Evolutionary conservation across 768 basidiomycete genomes (phyloP), one percentile per base, ranked within the genome.

Genomic region (Floccularia luteovirens): DNA sequence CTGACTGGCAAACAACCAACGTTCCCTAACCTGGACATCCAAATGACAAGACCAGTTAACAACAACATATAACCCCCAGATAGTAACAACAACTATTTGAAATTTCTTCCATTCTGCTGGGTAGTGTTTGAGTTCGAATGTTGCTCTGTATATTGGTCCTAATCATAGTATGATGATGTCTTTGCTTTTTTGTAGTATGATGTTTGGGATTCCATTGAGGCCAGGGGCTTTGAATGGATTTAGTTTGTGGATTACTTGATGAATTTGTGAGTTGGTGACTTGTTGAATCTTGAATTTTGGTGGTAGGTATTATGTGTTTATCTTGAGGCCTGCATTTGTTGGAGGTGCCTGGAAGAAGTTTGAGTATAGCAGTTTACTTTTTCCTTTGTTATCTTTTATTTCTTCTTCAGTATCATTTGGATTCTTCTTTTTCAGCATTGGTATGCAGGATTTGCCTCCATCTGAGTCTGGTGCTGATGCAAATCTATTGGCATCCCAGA

Each of bases 151-250:
- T 3, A 58, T 48, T 13, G 24, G 5, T 1, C 37, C 6, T 1
- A 60, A 44, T 13, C 46, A 23, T 16, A 46, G 31, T 5, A 25
- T 24, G 1, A 57, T 40, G 1, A 44, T 16, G n/a, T 48, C 34
- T 0, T 10, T 13, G 13, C 32, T 37, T 38, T 48, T 42, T 27
- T 54, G 45, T 3, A 56, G 42, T 0, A 52, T 46, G 0, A 57
- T 36, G 30, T 59, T 59, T 0, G 55, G 51, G 24, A 60, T 56
- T 1, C 49, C 50, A 22, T 61, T 57, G 3, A 52, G 53, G 1
- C 55, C 52, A 6, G 39, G 44, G 1, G 50, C 49, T 36, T 57
- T 50, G 43, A 49, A 46, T 1, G 47, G 48, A 4, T 22, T 36
- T 1, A 63, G 59, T 47, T 44, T 44, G 11, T 2, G 8, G 10